These are phyloP conservation scores for Alliaria petiolata DNA, from an alignment of 345 rosid genomes.

Conservation along the genomic window DNA sequence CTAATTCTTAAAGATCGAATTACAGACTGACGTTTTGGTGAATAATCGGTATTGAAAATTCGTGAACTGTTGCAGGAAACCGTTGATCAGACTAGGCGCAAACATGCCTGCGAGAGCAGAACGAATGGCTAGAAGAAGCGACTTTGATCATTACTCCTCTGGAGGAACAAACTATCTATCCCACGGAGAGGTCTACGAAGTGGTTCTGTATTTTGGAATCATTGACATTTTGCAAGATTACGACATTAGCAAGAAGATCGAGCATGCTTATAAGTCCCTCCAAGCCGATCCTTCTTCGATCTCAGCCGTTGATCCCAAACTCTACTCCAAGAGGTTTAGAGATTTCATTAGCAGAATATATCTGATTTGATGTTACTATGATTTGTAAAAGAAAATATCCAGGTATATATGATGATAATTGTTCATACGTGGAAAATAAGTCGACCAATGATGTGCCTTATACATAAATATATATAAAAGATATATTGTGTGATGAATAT, in stretches of 20 bases:
- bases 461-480: background rate
- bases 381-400: background rate
- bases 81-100: constrained; percentile 84
- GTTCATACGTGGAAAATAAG: background rate
- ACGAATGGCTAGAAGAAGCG: constrained; percentile 70
- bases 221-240: constrained; percentile 95
- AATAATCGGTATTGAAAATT: background rate
- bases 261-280: constrained; percentile 90
- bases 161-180: constrained; percentile 60
- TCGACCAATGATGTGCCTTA: background rate
- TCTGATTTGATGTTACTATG: no score
- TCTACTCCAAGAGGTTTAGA: constrained; percentile 83
- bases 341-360: constrained; percentile 86
- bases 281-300: constrained; percentile 87
- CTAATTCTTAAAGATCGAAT: background rate
- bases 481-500: background rate
- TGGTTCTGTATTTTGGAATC: constrained; percentile 84
- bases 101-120: constrained; percentile 99
- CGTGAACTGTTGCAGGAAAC: constrained; percentile 51
- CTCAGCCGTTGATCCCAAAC: constrained; percentile 96
- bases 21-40: background rate
- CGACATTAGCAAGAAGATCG: constrained; percentile 88
- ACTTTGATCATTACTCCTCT: constrained; percentile 72
- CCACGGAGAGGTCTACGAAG: constrained; percentile 68
- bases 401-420: background rate